Conservation (phyloP, 108 stramenopile species). For the Skeletonema costatum region DNA sequence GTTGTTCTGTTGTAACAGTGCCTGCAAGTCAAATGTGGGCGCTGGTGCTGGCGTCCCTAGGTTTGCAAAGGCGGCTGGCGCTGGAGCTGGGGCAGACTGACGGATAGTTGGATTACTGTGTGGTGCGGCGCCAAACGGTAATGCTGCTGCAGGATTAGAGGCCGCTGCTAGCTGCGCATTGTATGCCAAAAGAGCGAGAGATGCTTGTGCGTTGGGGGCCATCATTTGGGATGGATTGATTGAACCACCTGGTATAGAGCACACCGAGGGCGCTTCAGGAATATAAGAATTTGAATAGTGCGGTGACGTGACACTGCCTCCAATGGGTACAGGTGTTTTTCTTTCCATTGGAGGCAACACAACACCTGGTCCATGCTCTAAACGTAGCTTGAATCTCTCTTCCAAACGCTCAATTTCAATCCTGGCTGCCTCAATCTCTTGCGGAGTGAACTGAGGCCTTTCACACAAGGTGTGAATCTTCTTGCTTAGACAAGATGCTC, state of each 20-base stretch:
- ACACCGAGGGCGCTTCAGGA: not conserved
- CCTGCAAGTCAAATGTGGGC: not conserved
- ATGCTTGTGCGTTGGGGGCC: not conserved
- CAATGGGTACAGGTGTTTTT: not conserved
- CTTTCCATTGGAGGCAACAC: slow-evolving; percentile 10
- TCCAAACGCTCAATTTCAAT: slow-evolving; percentile 69
- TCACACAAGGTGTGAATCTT: slow-evolving; percentile 75
- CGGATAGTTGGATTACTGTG: not conserved
- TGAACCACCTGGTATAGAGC: not conserved
- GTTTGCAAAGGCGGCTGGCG: not conserved
- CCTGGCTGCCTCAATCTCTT: slow-evolving; percentile 66
- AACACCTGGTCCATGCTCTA: slow-evolving; percentile 53
- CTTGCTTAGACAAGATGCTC: slow-evolving; percentile 91
- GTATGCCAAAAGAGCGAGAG: slow-evolving; percentile 6
- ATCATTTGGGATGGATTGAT: not conserved
- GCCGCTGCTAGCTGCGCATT: slow-evolving; percentile 33
- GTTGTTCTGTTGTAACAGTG: not conserved
- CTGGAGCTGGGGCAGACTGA: not conserved
- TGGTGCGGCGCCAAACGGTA: not conserved
- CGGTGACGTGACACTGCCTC: not conserved
- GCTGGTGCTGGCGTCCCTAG: not conserved
- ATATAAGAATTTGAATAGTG: not conserved
- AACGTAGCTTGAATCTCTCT: slow-evolving; percentile 59
- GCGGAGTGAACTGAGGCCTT: slow-evolving; percentile 50
- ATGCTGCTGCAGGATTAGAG: slow-evolving; percentile 1